Evolutionary conservation across 2,329 filamentous ascomycete genomes (phyloP), one percentile per base, ranked within the genome.

Genomic region (Chrysosporium queenslandicum): DNA sequence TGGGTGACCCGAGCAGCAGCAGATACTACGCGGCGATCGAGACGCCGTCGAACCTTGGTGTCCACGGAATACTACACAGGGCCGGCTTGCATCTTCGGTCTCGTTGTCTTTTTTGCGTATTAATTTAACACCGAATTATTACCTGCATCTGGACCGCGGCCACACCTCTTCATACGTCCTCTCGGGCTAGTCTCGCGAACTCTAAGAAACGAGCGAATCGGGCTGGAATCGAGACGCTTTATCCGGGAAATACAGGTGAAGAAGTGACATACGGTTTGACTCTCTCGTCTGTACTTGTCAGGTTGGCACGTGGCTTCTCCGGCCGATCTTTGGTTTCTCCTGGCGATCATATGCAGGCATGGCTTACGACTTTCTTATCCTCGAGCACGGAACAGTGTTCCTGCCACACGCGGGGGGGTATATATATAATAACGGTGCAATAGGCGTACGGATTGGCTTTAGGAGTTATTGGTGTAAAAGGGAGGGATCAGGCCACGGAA

Each of bases 341-440:
- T 46, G 43, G 20, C 20, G 29, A 46, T 46, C 18, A 36, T 46
- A 20, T 46, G 43, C 29, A 36, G 11, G 14, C 30, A 46, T 46
- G 27, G 43, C 12, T 46, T 46, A 30, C n/a, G 41, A 45, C 41
- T 30, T 30, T 45, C 16, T n/a, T n/a, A n/a, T 30, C 3, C 18
- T 40, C n/a, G 18, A 18, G 6, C 4, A 39, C 32, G 41, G 6
- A 45, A 1, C 6, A 21, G 12, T 32, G 18, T 30, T 32, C 9
- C 14, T 16, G 3, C 7, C 7, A 3, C 32, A 34, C 4, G 3
- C 16, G 3, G 4, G 34, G n/a, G 34, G n/a, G 14, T 11, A 18
- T 21, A 34, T 29, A 29, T 29, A 36, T 39, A 12, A 2, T 12
- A 41, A 8, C 20, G 20, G 2, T 29, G 18, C 9, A 25, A 3